phyloP scores from a whole-genome alignment of 495 filamentous ascomycete species.

The Talaromyces ruber region DNA sequence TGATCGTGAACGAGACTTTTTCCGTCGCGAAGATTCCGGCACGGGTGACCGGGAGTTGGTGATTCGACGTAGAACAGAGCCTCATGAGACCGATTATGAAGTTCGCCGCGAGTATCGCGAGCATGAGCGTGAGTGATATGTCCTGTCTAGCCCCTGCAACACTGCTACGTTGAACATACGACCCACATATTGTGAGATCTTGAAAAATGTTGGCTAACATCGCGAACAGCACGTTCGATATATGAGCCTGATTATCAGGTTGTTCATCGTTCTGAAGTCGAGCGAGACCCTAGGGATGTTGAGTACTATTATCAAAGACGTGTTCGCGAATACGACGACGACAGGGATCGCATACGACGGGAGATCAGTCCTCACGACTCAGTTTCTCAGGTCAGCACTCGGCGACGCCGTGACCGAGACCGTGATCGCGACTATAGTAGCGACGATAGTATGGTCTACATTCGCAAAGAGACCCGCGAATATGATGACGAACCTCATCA shows the following conservation, averaged over 20 bases:
- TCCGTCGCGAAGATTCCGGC: constrained; percentile 28
- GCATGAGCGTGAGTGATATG: constrained; percentile 41
- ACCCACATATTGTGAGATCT: background rate
- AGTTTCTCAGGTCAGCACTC: constrained; percentile 39
- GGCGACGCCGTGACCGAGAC: constrained; percentile 21
- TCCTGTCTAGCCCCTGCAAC: constrained; percentile 9
- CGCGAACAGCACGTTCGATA: constrained; percentile 4
- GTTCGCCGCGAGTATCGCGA: constrained; percentile 32
- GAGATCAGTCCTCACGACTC: constrained; percentile 54
- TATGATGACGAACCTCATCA: constrained; percentile 55
- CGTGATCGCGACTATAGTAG: constrained; percentile 43
- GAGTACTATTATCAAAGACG: constrained; percentile 62
- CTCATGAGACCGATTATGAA: constrained; percentile 37
- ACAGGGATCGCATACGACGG: constrained; percentile 35
- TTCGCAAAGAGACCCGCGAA: constrained; percentile 45
- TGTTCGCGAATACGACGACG: constrained; percentile 47
- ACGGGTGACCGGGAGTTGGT: constrained; percentile 37
- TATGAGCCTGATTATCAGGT: constrained; percentile 62
- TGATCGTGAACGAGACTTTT: constrained; percentile 26
- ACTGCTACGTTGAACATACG: background rate
- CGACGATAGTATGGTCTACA: constrained; percentile 56
- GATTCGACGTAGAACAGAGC: constrained; percentile 38
- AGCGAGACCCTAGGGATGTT: constrained; percentile 41
- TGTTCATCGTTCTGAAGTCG: constrained; percentile 50
- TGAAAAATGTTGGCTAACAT: background rate